These are phyloP conservation scores for Pleurostoma richardsiae DNA, from an alignment of 2,329 filamentous ascomycete genomes.

Conservation along the genomic window DNA sequence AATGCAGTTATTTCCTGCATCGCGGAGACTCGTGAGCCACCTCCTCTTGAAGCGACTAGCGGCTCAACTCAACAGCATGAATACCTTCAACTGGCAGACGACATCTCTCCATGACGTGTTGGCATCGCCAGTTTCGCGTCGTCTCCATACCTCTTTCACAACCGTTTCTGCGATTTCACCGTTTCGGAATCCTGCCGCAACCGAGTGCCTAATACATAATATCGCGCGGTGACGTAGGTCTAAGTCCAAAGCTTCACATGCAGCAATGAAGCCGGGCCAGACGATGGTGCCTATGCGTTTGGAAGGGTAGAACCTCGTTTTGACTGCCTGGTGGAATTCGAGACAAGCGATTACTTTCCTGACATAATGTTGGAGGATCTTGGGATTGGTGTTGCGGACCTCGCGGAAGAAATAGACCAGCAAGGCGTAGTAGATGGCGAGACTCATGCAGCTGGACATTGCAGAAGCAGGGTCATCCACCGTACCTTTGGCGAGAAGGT, in stretches of 20 bases:
- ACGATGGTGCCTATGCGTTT: neutral
- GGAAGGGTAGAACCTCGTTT: neutral
- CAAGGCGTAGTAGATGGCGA: neutral
- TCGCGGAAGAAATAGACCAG: slow-evolving; percentile 1
- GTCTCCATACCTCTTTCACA: neutral
- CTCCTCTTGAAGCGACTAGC: too few species aligned
- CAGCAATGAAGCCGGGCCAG: neutral
- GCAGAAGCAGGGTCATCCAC: neutral
- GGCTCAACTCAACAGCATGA: neutral
- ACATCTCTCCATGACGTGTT: neutral
- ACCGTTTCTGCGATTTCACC: neutral
- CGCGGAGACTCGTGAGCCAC: too few species aligned
- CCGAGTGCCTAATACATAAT: neutral
- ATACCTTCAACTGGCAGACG: neutral
- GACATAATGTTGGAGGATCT: neutral
- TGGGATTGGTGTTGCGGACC: neutral
- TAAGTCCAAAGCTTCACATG: neutral
- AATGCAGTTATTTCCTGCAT: too few species aligned
- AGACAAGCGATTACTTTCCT: neutral
- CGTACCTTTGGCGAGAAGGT: neutral
- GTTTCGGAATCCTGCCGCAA: neutral
- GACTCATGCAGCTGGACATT: neutral
- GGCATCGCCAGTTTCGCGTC: neutral
- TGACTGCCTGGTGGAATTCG: neutral
- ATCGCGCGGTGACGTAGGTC: neutral